These are phyloP conservation scores for Clarireedia homoeocarpa DNA, from an alignment of 2,329 filamentous ascomycete species.

Conservation along the genomic window DNA sequence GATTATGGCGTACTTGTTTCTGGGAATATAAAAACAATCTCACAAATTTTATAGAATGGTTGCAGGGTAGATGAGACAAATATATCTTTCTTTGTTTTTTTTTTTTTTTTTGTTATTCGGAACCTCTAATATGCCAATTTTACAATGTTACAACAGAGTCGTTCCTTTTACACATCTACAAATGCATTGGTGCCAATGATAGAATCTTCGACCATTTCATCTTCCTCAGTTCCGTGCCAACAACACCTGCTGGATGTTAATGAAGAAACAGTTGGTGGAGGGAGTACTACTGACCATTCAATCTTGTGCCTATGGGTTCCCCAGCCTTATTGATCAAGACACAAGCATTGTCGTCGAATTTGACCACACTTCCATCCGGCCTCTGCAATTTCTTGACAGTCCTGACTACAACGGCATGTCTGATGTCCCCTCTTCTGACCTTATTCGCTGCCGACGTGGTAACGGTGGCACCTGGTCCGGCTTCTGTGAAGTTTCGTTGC, in stretches of 20 bases:
- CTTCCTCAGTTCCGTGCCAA: conserved; percentile 79
- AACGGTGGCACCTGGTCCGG: conserved; percentile 62
- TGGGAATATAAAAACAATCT: conserved; percentile 9
- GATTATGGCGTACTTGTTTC: conserved; percentile 1
- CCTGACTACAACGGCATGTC: conserved; percentile 91
- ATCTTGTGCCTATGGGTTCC: conserved; percentile 85
- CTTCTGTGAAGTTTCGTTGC: conserved; percentile 71
- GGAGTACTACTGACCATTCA: conserved; percentile 56
- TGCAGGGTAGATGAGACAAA: not conserved
- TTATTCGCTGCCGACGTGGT: conserved; percentile 75
- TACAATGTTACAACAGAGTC: not conserved
- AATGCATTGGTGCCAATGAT: conserved; percentile 80
- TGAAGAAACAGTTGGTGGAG: not conserved
- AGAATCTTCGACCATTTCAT: conserved; percentile 99
- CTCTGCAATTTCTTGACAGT: conserved; percentile 82
- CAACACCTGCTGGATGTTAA: conserved; percentile 52
- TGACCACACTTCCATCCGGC: conserved; percentile 80
- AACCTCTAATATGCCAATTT: conserved; percentile 4
- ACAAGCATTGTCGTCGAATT: conserved; percentile 97
- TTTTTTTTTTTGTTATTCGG: not conserved
- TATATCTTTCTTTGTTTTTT: not conserved
- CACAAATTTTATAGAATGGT: not conserved
- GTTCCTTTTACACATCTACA: conserved; percentile 36
- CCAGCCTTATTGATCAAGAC: conserved; percentile 95
- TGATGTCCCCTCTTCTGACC: conserved; percentile 91